These are phyloP conservation scores for Plasmodium falciparum DNA, from an alignment of 169 alveolate species.

Conservation along the genomic window DNA sequence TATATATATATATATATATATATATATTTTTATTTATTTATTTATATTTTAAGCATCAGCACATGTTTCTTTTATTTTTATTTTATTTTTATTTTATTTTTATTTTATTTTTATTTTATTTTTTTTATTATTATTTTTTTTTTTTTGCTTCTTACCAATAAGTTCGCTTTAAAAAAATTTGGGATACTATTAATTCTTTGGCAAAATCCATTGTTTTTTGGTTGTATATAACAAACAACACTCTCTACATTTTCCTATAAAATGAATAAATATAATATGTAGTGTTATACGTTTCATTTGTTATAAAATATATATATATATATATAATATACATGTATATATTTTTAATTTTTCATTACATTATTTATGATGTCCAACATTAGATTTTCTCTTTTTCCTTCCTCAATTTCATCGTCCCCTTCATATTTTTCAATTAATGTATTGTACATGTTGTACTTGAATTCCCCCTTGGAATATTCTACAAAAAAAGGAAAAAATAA, in stretches of 20 bases:
- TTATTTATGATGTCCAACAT: background rate
- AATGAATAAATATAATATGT: background rate
- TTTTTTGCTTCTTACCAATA: conserved; percentile 12
- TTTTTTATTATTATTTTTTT: background rate
- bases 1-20: background rate
- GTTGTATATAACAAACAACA: conserved; percentile 71
- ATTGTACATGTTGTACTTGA: conserved; percentile 53
- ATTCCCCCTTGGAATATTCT: conserved; percentile 25
- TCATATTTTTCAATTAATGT: conserved; percentile 34
- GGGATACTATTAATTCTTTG: conserved; percentile 50
- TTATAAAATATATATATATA: background rate
- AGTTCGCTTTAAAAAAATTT: conserved; percentile 50
- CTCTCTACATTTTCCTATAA: conserved; percentile 40
- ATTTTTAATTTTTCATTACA: background rate
- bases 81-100: too few species aligned
- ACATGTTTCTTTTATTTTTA: background rate
- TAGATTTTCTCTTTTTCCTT: background rate
- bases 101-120: too few species aligned
- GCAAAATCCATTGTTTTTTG: conserved; percentile 54
- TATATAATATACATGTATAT: background rate
- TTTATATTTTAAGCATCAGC: too few species aligned
- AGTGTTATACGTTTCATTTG: background rate
- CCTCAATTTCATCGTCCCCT: conserved; percentile 10
- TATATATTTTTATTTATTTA: background rate
- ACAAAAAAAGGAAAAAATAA: background rate